Evolutionary conservation across 345 rosid genomes (phyloP).

Genomic region (Brassica napus): DNA sequence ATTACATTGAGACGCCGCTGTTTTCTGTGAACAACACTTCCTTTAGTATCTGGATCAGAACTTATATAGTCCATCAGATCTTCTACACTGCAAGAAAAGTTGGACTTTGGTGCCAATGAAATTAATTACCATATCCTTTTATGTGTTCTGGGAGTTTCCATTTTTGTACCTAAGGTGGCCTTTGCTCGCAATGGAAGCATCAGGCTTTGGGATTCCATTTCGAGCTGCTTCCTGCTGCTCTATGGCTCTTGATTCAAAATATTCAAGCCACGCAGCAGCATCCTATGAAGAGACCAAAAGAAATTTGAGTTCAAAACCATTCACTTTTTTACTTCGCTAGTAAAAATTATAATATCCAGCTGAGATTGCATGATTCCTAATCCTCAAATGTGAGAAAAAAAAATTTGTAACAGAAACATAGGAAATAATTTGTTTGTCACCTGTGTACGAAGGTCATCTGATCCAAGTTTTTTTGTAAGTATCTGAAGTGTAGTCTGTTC

Average conservation of each 20-base stretch:
- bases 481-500: constrained; percentile 92
- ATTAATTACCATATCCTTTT: constrained; percentile 38
- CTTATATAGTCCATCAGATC: constrained; percentile 95
- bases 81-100: constrained; percentile 69
- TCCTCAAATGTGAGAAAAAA: not conserved
- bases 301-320: constrained; percentile 1
- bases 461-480: constrained; percentile 84
- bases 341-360: not conserved
- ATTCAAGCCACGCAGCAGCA: constrained; percentile 98
- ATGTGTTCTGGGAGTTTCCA: constrained; percentile 34
- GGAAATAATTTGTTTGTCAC: constrained; percentile 37
- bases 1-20: constrained; percentile 80
- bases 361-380: constrained; percentile 16
- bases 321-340: not conserved
- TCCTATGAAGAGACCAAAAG: constrained; percentile 51
- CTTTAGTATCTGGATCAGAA: constrained; percentile 83
- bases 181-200: constrained; percentile 93
- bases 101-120: constrained; percentile 38
- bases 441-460: constrained; percentile 91
- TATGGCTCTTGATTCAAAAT: constrained; percentile 82
- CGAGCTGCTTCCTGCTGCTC: constrained; percentile 96
- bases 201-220: constrained; percentile 88
- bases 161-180: constrained; percentile 88
- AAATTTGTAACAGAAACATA: not conserved
- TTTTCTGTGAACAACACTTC: constrained; percentile 79